phyloP scores from a whole-genome alignment of 352 stramenopile species.

The Pythium apleroticum region DNA sequence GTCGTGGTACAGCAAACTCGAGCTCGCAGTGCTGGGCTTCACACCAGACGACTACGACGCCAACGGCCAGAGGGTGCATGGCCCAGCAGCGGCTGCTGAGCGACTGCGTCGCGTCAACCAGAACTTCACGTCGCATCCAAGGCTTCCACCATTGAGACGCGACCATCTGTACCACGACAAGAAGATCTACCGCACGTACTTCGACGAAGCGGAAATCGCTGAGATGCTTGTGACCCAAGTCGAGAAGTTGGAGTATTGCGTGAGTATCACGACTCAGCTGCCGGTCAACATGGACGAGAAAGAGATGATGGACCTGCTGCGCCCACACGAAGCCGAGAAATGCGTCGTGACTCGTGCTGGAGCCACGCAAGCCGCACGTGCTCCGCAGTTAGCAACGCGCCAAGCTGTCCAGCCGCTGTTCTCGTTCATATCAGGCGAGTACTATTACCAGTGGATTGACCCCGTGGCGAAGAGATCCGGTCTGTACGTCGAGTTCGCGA shows the following conservation, averaged over 20 bases:
- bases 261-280: constrained; percentile 2
- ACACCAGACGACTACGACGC: neutral
- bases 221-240: neutral
- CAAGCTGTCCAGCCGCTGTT: neutral
- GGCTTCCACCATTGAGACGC: constrained; percentile 5
- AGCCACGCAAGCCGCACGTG: neutral
- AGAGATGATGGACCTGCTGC: constrained; percentile 1
- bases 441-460: neutral
- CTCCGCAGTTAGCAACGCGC: neutral
- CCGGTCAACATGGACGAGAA: neutral
- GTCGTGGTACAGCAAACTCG: neutral
- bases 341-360: neutral
- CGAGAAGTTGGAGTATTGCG: constrained; percentile 1
- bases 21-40: neutral
- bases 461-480: neutral
- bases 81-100: neutral
- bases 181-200: neutral
- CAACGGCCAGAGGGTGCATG: neutral
- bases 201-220: constrained; percentile 5
- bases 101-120: neutral
- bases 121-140: neutral
- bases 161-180: neutral
- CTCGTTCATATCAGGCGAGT: neutral
- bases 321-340: neutral
- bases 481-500: neutral